A percentile compares a stretch with the other conserved stretches of the same genome.
phyloP scores from a whole-genome alignment of 257 asterid species.

The Fraxinus excelsior region DNA sequence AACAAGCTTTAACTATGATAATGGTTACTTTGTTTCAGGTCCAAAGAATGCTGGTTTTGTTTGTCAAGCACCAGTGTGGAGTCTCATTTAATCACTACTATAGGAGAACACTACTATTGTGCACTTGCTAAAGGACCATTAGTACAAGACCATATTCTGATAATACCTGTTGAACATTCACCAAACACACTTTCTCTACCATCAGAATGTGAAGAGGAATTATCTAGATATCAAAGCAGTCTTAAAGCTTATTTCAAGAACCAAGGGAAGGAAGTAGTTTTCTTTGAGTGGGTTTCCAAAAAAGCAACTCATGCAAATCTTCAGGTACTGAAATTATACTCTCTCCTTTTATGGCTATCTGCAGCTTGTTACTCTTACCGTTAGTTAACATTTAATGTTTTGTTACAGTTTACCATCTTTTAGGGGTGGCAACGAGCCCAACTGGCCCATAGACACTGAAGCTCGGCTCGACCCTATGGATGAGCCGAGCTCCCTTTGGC shows the following conservation, averaged over 20 bases:
- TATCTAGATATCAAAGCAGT: constrained; percentile 56
- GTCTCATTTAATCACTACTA: constrained; percentile 71
- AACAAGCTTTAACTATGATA: background rate
- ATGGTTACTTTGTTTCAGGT: constrained; percentile 49
- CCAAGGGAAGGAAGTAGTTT: constrained; percentile 78
- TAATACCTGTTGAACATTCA: constrained; percentile 82
- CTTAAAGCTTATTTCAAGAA: constrained; percentile 72
- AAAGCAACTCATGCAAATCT: constrained; percentile 94
- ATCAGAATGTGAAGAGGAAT: constrained; percentile 69
- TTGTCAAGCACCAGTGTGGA: constrained; percentile 82
- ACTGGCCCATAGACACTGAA: no score
- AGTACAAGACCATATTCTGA: constrained; percentile 82
- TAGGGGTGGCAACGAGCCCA: no score
- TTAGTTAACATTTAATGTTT: constrained; percentile 19
- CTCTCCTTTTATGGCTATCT: constrained; percentile 16
- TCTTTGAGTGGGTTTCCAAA: constrained; percentile 85
- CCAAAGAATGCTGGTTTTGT: constrained; percentile 98
- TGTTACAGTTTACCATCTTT: background rate
- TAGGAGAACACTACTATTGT: constrained; percentile 82
- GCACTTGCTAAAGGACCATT: constrained; percentile 96
- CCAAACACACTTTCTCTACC: constrained; percentile 75
- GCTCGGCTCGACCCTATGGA: no score
- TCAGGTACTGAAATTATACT: constrained; percentile 55
- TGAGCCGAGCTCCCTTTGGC: no score
- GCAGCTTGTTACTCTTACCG: constrained; percentile 13